Percentiles rank a stretch among this genome's conserved stretches.
Evolutionary conservation across 2,329 filamentous ascomycete genomes (phyloP).

Genomic region (Thelonectria discophora): DNA sequence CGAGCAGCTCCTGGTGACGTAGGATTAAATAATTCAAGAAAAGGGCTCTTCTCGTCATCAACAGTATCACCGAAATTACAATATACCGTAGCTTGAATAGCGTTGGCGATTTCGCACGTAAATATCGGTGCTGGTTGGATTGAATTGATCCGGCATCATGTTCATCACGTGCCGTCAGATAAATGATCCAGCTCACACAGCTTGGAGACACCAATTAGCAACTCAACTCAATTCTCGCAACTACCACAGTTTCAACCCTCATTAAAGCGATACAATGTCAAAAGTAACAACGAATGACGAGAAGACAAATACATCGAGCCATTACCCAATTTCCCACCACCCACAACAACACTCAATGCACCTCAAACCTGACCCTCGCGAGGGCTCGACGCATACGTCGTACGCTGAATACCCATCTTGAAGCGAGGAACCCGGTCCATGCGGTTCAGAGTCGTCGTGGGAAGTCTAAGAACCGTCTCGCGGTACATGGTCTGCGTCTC

Average conservation of each 20-base stretch:
- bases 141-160: background rate
- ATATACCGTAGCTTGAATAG: too few species aligned
- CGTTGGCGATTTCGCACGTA: background rate
- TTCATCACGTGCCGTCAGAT: background rate
- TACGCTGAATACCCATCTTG: conserved; percentile 39
- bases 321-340: background rate
- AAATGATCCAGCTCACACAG: background rate
- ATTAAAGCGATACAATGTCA: background rate
- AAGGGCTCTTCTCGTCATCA: too few species aligned
- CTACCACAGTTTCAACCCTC: background rate
- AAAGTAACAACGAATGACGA: background rate
- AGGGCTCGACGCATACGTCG: conserved; percentile 32
- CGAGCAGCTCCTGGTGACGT: too few species aligned
- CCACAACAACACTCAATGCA: background rate
- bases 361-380: conserved; percentile 24
- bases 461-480: conserved; percentile 40
- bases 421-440: conserved; percentile 40
- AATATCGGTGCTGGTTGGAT: background rate
- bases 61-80: too few species aligned
- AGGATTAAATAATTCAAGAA: background rate
- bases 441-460: conserved; percentile 36
- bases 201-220: background rate
- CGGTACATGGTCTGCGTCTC: conserved; percentile 41
- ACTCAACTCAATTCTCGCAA: too few species aligned
- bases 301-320: background rate